Percentiles rank a stretch among this genome's conserved stretches.
phyloP scores from a whole-genome alignment of 768 basidiomycete species.

The Postia placenta region DNA sequence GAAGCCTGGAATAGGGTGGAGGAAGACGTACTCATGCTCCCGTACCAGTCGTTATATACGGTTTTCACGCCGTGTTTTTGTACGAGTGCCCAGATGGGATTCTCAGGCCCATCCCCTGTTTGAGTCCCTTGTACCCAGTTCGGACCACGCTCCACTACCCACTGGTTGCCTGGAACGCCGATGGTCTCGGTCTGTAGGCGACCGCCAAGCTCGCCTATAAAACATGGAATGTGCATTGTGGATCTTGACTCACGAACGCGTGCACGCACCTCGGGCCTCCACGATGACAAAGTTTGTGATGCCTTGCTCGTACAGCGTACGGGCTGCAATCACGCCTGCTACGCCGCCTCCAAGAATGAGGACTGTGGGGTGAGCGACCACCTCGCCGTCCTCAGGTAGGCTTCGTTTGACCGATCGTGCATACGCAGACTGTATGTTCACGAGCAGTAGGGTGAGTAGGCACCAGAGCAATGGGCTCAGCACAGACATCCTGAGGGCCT shows the following conservation, averaged over 20 bases:
- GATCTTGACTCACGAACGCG: neutral
- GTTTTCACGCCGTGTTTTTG: conserved; percentile 43
- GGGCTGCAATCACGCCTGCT: conserved; percentile 56
- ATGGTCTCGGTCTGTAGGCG: conserved; percentile 41
- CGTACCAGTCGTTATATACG: conserved; percentile 29
- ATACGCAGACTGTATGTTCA: neutral
- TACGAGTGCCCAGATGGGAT: conserved; percentile 51
- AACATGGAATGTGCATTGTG: neutral
- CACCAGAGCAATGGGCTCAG: neutral
- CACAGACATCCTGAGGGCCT: neutral
- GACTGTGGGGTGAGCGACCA: conserved; percentile 23
- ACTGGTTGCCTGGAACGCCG: conserved; percentile 29
- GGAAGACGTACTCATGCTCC: conserved; percentile 19
- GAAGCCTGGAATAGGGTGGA: conserved; percentile 22
- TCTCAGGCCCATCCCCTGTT: conserved; percentile 36
- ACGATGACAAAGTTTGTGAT: conserved; percentile 52
- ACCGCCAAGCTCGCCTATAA: conserved; percentile 42
- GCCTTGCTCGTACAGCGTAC: conserved; percentile 44
- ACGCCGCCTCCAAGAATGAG: conserved; percentile 64
- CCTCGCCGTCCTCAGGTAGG: neutral
- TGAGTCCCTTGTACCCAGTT: conserved; percentile 39
- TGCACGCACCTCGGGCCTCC: conserved; percentile 34
- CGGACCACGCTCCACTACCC: conserved; percentile 35
- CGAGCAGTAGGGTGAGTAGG: neutral
- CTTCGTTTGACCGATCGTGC: neutral